Evolutionary conservation across 305 asterid genomes (phyloP).

Genomic region (Fraxinus velutina): DNA sequence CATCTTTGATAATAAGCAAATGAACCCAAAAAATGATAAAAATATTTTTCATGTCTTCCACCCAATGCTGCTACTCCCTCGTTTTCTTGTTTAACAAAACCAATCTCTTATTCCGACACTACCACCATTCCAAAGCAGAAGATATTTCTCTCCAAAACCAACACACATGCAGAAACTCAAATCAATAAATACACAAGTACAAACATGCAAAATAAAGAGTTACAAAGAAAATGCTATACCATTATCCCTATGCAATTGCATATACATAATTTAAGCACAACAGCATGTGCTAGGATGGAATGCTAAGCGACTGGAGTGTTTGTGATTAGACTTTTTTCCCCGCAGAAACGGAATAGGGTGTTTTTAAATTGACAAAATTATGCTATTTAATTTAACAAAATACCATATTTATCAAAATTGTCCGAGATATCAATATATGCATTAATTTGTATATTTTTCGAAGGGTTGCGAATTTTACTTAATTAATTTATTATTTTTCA

Average conservation of each 20-base stretch:
- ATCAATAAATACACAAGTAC: background rate
- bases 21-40: background rate
- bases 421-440: background rate
- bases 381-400: background rate
- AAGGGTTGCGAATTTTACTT: background rate
- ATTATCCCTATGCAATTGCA: background rate
- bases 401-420: background rate
- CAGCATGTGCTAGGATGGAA: background rate
- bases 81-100: conserved; percentile 14
- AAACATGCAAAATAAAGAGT: conserved; percentile 8
- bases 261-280: background rate
- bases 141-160: background rate
- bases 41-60: background rate
- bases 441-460: background rate
- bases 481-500: background rate
- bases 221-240: background rate
- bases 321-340: background rate
- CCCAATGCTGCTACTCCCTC: conserved; percentile 6
- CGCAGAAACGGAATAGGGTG: background rate
- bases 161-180: background rate
- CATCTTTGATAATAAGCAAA: background rate
- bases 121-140: background rate
- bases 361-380: background rate
- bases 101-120: background rate
- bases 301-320: background rate